Evolutionary conservation across 495 filamentous ascomycete species (phyloP).

Genomic region (Aspergillus conjunctus): DNA sequence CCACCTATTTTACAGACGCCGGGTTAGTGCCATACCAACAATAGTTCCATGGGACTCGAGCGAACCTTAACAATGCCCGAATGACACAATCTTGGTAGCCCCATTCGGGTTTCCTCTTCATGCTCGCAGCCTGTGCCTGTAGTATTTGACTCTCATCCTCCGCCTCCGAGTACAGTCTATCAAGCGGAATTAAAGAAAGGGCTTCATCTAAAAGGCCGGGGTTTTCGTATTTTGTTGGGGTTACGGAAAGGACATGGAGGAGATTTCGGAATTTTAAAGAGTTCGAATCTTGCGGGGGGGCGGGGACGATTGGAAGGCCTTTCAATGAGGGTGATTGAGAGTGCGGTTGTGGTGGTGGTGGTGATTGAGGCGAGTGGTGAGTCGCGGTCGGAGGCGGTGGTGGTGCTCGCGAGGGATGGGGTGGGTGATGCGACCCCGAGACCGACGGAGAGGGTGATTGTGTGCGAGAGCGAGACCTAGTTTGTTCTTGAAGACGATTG

Average conservation of each 20-base stretch:
- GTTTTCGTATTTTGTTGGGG: slow-evolving; percentile 93
- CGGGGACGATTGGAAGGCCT: slow-evolving; percentile 79
- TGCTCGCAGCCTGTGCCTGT: slow-evolving; percentile 80
- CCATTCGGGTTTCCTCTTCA: slow-evolving; percentile 88
- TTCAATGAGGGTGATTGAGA: slow-evolving; percentile 64
- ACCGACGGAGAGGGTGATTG: slow-evolving; percentile 43
- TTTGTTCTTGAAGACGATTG: slow-evolving; percentile 67
- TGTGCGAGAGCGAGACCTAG: slow-evolving; percentile 58
- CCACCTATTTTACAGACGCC: slow-evolving; percentile 61
- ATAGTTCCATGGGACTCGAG: slow-evolving; percentile 11
- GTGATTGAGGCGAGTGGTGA: slow-evolving; percentile 34
- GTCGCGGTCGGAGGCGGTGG: slow-evolving; percentile 39
- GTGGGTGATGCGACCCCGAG: slow-evolving; percentile 26
- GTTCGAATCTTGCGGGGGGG: slow-evolving; percentile 70
- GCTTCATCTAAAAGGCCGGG: slow-evolving; percentile 95
- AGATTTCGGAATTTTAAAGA: slow-evolving; percentile 84
- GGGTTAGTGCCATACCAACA: slow-evolving; percentile 14
- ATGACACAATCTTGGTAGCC: slow-evolving; percentile 98
- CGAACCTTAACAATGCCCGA: slow-evolving; percentile 75
- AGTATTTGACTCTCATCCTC: slow-evolving; percentile 90
- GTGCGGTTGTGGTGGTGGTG: slow-evolving; percentile 50
- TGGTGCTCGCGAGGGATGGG: slow-evolving; percentile 46
- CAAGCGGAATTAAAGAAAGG: slow-evolving; percentile 79
- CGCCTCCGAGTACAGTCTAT: slow-evolving; percentile 88
- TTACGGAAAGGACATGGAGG: slow-evolving; percentile 76